A percentile compares a stretch with the other conserved stretches of the same genome.
phyloP scores from a whole-genome alignment of 2,329 filamentous ascomycete genomes.

The Sporothrix euskadiensis region DNA sequence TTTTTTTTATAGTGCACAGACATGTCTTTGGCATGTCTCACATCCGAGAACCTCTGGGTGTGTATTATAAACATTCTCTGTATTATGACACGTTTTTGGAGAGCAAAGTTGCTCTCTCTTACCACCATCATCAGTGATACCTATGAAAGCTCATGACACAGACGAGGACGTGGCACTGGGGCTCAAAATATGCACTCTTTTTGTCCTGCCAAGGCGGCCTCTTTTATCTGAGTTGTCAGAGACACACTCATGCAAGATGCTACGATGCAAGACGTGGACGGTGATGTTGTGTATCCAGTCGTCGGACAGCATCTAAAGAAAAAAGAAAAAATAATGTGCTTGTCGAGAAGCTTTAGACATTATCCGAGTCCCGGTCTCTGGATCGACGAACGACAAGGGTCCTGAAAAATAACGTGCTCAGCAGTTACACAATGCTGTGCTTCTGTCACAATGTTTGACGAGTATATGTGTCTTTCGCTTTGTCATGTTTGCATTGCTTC shows the following conservation, averaged over 20 bases:
- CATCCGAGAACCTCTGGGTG: not conserved
- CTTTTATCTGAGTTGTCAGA: not conserved
- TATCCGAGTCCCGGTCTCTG: slow-evolving; percentile 6
- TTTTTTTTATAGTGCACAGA: not conserved
- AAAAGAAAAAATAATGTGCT: not conserved
- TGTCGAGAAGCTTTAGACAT: not conserved
- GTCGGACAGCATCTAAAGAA: not conserved
- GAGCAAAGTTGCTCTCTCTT: not conserved
- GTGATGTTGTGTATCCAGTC: not conserved
- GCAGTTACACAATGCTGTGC: not conserved
- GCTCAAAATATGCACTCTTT: not conserved
- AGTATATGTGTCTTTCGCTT: not conserved
- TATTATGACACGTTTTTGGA: not conserved
- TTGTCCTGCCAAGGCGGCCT: not conserved
- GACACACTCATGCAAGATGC: not conserved
- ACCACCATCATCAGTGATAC: not conserved
- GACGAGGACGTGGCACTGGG: not conserved
- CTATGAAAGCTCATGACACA: not conserved
- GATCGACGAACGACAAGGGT: too few relatives aligned
- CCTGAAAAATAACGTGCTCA: slow-evolving; percentile 3
- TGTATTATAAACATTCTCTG: not conserved
- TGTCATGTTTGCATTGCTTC: not conserved
- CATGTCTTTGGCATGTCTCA: not conserved
- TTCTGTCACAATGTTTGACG: not conserved
- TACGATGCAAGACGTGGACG: not conserved